These are phyloP conservation scores for Conoideocrella luteorostrata DNA, from an alignment of 2,329 filamentous ascomycete species.

Conservation along the genomic window DNA sequence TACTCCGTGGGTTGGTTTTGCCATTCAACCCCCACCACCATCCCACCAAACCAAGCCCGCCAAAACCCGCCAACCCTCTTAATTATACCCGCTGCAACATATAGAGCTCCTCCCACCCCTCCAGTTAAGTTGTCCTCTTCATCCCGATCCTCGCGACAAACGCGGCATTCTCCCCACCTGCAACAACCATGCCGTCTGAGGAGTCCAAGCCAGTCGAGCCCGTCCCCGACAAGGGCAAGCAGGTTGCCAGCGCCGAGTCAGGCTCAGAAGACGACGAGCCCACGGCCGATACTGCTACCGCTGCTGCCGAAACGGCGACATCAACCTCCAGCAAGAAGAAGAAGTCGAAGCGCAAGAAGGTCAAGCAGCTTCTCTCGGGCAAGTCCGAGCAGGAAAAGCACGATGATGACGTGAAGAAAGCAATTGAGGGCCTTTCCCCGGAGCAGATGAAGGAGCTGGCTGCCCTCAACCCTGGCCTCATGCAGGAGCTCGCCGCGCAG, in stretches of 20 bases:
- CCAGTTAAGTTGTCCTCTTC: too few species aligned
- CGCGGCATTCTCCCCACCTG: background rate
- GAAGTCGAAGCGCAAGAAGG: constrained; percentile 60
- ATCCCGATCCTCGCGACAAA: background rate
- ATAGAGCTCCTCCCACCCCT: too few species aligned
- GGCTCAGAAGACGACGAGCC: constrained; percentile 42
- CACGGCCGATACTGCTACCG: constrained; percentile 28
- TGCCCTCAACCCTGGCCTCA: constrained; percentile 65
- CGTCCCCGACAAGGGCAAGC: constrained; percentile 42
- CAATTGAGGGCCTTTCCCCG: constrained; percentile 46
- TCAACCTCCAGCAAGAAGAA: constrained; percentile 31
- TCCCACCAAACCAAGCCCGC: constrained; percentile 3
- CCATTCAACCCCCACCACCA: constrained; percentile 3
- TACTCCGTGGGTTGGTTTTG: too few species aligned
- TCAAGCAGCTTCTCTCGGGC: constrained; percentile 38
- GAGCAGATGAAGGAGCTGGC: constrained; percentile 60
- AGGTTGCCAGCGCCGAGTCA: constrained; percentile 35
- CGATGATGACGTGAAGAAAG: constrained; percentile 36
- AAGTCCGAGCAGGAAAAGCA: constrained; percentile 30
- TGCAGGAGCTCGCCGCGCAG: constrained; percentile 45
- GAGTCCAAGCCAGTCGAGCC: constrained; percentile 58
- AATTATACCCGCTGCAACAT: too few species aligned
- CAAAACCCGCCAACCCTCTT: too few species aligned
- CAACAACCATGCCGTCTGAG: constrained; percentile 45
- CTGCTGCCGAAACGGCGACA: constrained; percentile 21